phyloP scores from a whole-genome alignment of 805 yeast species.

The Jamesozyma hellenica region DNA sequence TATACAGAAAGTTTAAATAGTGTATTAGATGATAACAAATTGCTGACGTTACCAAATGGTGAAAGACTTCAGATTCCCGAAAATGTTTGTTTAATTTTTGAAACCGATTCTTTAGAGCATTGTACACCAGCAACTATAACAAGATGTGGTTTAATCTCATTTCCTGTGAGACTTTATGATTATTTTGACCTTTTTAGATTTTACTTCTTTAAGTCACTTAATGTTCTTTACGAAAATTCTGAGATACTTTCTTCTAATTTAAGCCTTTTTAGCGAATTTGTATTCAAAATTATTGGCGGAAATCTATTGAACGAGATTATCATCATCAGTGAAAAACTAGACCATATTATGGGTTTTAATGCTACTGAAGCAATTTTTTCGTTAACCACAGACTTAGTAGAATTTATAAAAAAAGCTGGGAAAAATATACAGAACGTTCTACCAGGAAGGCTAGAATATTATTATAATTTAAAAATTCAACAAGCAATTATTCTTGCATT shows the following conservation, averaged over 20 bases:
- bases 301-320: not conserved
- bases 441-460: too few relatives aligned
- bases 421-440: not conserved
- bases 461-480: slow-evolving; percentile 1
- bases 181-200: not conserved
- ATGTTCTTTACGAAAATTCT: not conserved
- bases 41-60: slow-evolving; percentile 80
- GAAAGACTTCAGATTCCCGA: slow-evolving; percentile 64
- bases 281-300: not conserved
- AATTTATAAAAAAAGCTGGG: not conserved
- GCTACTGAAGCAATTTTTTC: slow-evolving; percentile 1
- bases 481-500: slow-evolving; percentile 22
- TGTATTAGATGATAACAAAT: slow-evolving; percentile 78
- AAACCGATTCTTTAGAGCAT: slow-evolving; percentile 51
- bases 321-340: not conserved
- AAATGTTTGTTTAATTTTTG: slow-evolving; percentile 62
- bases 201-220: not conserved
- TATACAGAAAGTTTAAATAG: slow-evolving; percentile 91
- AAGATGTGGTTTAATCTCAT: slow-evolving; percentile 83
- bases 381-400: not conserved
- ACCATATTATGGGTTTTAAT: slow-evolving; percentile 7
- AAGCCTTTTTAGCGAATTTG: not conserved
- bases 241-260: not conserved
- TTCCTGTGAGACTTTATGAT: slow-evolving; percentile 28
- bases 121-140: slow-evolving; percentile 90